These are phyloP conservation scores for Aureoboletus auriporus DNA, from an alignment of 768 basidiomycete genomes.

Conservation along the genomic window DNA sequence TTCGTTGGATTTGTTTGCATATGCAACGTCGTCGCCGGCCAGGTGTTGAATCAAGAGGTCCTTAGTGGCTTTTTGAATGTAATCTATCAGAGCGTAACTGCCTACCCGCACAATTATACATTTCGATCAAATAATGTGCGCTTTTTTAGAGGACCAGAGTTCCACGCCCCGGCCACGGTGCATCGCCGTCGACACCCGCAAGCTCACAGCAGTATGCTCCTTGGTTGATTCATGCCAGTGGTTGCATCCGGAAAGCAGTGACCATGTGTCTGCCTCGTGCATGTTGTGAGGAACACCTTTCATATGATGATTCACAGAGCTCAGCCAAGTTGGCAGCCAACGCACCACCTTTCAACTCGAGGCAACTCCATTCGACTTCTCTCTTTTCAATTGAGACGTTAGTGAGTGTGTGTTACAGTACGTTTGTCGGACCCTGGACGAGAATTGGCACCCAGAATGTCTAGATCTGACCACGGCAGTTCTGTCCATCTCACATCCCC, in stretches of 20 bases:
- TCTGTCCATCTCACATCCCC: constrained; percentile 5
- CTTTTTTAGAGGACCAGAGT: too few relatives aligned
- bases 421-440: not conserved
- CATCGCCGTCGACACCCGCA: not conserved
- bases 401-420: constrained; percentile 8
- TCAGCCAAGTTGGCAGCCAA: not conserved
- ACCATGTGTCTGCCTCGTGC: constrained; percentile 23
- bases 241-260: not conserved
- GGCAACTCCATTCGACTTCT: not conserved
- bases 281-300: constrained; percentile 2
- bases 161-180: too few relatives aligned
- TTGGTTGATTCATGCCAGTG: not conserved
- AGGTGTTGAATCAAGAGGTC: constrained; percentile 12
- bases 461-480: constrained; percentile 10
- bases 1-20: constrained; percentile 46
- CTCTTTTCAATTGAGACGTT: not conserved
- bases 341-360: not conserved
- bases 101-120: too few relatives aligned
- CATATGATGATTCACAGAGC: not conserved
- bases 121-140: too few relatives aligned
- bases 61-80: not conserved
- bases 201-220: not conserved
- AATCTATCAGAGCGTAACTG: too few relatives aligned
- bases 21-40: constrained; percentile 27
- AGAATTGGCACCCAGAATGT: constrained; percentile 14